phyloP scores from a whole-genome alignment of 441 rosid species.

The Manihot esculenta region DNA sequence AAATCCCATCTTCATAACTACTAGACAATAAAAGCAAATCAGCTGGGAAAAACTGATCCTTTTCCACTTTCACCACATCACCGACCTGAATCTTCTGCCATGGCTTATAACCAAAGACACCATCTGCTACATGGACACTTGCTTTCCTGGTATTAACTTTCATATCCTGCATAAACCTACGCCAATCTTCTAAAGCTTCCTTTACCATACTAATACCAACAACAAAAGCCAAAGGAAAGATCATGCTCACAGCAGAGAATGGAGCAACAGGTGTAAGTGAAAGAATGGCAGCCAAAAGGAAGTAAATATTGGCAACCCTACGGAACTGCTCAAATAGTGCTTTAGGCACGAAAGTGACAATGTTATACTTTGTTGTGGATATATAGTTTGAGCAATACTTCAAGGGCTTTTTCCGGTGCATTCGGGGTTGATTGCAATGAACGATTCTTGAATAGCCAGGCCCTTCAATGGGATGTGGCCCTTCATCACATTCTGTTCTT shows the following conservation, averaged over 20 bases:
- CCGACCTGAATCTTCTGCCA: conserved; percentile 90
- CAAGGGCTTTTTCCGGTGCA: conserved; percentile 80
- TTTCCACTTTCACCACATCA: conserved; percentile 82
- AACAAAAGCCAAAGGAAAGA: conserved; percentile 85
- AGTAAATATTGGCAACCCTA: conserved; percentile 92
- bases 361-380: conserved; percentile 87
- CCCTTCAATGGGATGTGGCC: conserved; percentile 59
- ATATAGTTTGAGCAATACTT: conserved; percentile 73
- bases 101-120: conserved; percentile 55
- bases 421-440: conserved; percentile 66
- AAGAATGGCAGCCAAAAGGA: conserved; percentile 82
- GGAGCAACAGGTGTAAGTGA: conserved; percentile 85
- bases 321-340: conserved; percentile 93
- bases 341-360: conserved; percentile 77
- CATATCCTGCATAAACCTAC: conserved; percentile 88
- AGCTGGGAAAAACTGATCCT: conserved; percentile 88
- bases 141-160: conserved; percentile 77
- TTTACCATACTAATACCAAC: conserved; percentile 95
- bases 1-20: conserved; percentile 89
- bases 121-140: conserved; percentile 59
- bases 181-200: conserved; percentile 97
- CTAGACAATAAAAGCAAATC: conserved; percentile 86
- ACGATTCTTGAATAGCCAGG: conserved; percentile 74
- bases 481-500: conserved; percentile 41
- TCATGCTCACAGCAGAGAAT: conserved; percentile 87